A percentile compares a stretch with the other conserved stretches of the same genome.
Evolutionary conservation across 1,284 basidiomycete species (phyloP).

Genomic region (Termitomyces sp.): DNA sequence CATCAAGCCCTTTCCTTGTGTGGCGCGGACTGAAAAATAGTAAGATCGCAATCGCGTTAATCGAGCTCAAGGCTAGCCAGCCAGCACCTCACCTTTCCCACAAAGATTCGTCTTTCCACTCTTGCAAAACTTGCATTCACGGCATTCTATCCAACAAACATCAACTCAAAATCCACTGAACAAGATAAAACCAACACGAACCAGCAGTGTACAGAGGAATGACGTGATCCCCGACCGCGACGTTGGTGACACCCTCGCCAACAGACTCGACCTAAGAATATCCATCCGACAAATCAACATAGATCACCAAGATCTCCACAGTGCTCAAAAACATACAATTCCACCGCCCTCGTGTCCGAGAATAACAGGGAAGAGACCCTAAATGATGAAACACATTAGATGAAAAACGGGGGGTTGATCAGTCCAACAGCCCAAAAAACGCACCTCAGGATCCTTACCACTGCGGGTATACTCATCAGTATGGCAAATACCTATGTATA

Average conservation of each 20-base stretch:
- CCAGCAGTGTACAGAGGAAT: slow-evolving; percentile 92
- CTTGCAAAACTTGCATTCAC: slow-evolving; percentile 97
- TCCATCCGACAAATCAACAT: slow-evolving; percentile 15
- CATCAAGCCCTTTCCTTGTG: slow-evolving; percentile 97
- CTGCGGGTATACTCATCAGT: slow-evolving; percentile 98
- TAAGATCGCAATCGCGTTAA: neutral
- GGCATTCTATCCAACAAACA: slow-evolving; percentile 60
- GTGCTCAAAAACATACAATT: slow-evolving; percentile 48
- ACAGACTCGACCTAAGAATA: slow-evolving; percentile 82
- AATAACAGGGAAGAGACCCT: slow-evolving; percentile 94
- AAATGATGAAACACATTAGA: slow-evolving; percentile 2
- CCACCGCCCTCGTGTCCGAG: slow-evolving; percentile 91
- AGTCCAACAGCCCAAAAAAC: slow-evolving; percentile 1
- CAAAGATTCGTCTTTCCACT: slow-evolving; percentile 98
- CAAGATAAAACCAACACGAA: slow-evolving; percentile 23
- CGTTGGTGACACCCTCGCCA: slow-evolving; percentile 88
- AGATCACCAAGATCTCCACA: slow-evolving; percentile 1
- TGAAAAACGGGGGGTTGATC: neutral
- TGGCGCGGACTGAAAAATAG: slow-evolving; percentile 65
- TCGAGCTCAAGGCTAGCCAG: neutral
- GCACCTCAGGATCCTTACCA: slow-evolving; percentile 90
- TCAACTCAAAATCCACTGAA: neutral
- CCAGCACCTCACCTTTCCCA: slow-evolving; percentile 55
- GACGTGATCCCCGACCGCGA: slow-evolving; percentile 83
- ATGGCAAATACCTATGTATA: slow-evolving; percentile 83